Evolutionary conservation across 495 filamentous ascomycete species (phyloP).

Genomic region (Neurospora hispaniola): DNA sequence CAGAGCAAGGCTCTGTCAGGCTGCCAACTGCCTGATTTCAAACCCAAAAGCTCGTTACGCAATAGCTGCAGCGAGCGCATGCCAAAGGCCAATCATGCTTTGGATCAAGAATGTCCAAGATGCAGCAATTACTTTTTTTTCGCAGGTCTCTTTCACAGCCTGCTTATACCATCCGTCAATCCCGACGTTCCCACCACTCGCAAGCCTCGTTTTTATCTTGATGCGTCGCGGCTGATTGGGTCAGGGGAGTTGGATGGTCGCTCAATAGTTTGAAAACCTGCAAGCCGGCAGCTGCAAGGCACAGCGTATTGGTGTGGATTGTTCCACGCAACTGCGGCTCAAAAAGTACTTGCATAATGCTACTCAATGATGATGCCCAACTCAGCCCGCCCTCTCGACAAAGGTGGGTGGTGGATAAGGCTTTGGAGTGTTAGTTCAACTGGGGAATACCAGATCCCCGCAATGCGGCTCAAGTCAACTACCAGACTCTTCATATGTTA

Average conservation of each 20-base stretch:
- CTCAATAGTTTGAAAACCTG: not conserved
- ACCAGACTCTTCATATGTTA: not conserved
- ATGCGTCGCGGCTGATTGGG: not conserved
- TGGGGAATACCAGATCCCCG: not conserved
- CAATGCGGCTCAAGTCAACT: not conserved
- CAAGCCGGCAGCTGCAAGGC: not conserved
- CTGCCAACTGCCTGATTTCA: not conserved
- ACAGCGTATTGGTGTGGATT: not conserved
- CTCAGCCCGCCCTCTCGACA: not conserved
- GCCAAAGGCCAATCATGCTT: not conserved
- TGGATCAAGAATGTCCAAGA: not conserved
- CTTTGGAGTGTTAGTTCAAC: not conserved
- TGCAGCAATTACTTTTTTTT: not conserved
- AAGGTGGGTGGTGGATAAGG: not conserved
- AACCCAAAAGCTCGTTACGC: not conserved
- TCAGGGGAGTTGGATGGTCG: not conserved
- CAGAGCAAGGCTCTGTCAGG: not conserved
- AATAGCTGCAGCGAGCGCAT: not conserved
- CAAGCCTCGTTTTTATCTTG: not conserved
- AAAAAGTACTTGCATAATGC: not conserved
- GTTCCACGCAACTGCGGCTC: not conserved
- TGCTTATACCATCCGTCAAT: not conserved
- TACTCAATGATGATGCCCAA: not conserved
- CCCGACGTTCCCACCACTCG: not conserved
- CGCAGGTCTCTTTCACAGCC: not conserved